Base-by-base conservation (phyloP, 2,329 filamentous ascomycete species). In the Pseudocercospora pini-densiflorae region DNA sequence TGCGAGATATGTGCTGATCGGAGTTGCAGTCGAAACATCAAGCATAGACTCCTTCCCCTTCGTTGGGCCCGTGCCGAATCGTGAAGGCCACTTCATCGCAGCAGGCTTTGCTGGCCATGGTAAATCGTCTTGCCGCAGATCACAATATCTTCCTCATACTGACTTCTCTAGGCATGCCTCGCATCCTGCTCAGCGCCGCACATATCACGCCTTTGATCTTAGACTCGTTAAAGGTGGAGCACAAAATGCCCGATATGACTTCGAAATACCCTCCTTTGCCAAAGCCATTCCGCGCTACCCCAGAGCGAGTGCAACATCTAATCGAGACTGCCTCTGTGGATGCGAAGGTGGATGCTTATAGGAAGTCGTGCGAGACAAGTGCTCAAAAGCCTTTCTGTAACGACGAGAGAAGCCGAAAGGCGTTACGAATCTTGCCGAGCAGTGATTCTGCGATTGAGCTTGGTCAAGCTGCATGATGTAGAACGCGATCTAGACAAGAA, bases 131-230 rank as follows among this genome's bases (percentile, higher is more conserved):
- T 9, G 16, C 16, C 36, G 5, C 4, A 55, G 1, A 27, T 31
- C 51, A 55, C 16, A 33, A 55, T 27, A 9, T 27, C 1, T 7
- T 29, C 24, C 24, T 27, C 16, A 27, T 33, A 24, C 51, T 55
- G 27, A 55, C 27, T 27, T 55, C 7, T 27, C 27, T 4, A 71
- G 74, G 75, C 24, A 78, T 78, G 76, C 75, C 76, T 23, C 74
- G 76, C 1, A 76, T 77, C 54, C 66, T 78, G 1, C 70, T 76
- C 24, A 74, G 75, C 1, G 69, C 74, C 0, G 75, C 76, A 1
- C 70, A 76, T 31, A 70, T 77, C 16, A 67, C 69, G 3, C 74
- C 73, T 5, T 64, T 72, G 4, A 61, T 78, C 2, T 57, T 77
- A 8, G 59, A 70, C 5, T 70, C 67, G 4, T 59, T 78, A 12